A percentile compares a stretch with the other conserved stretches of the same genome.
Evolutionary conservation across 768 basidiomycete genomes (phyloP).

Genomic region (Amanita molliuscula): DNA sequence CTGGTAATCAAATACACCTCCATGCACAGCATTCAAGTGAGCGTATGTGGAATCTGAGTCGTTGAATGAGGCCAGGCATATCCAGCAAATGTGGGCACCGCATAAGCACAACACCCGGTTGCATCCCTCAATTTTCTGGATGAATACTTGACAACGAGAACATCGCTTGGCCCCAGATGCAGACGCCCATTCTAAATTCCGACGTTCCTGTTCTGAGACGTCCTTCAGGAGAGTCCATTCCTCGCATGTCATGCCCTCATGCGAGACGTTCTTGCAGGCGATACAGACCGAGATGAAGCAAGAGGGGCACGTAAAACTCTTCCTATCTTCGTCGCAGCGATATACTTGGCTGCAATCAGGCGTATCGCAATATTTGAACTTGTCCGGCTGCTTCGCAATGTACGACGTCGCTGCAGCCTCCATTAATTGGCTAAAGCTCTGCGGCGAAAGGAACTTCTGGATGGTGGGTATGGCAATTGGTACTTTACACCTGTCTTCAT

Average conservation of each 20-base stretch:
- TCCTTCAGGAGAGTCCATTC: conserved; percentile 22
- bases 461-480: conserved; percentile 30
- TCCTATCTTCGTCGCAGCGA: conserved; percentile 8
- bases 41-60: conserved; percentile 11
- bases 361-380: conserved; percentile 43
- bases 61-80: conserved; percentile 34
- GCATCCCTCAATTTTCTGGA: conserved; percentile 43
- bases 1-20: conserved; percentile 15
- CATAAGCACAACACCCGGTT: conserved; percentile 46
- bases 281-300: conserved; percentile 41
- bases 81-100: conserved; percentile 46
- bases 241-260: conserved; percentile 42
- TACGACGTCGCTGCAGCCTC: conserved; percentile 34
- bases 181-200: conserved; percentile 29
- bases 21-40: conserved; percentile 28
- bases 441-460: conserved; percentile 25
- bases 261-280: conserved; percentile 36
- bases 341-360: conserved; percentile 47
- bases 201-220: conserved; percentile 29
- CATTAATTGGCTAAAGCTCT: conserved; percentile 29
- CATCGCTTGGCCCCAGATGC: conserved; percentile 33
- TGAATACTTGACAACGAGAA: conserved; percentile 31
- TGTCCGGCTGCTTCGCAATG: conserved; percentile 30
- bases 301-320: conserved; percentile 36
- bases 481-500: not conserved